Conservation (phyloP, 257 asterid species). For the Ehretia macrophylla region DNA sequence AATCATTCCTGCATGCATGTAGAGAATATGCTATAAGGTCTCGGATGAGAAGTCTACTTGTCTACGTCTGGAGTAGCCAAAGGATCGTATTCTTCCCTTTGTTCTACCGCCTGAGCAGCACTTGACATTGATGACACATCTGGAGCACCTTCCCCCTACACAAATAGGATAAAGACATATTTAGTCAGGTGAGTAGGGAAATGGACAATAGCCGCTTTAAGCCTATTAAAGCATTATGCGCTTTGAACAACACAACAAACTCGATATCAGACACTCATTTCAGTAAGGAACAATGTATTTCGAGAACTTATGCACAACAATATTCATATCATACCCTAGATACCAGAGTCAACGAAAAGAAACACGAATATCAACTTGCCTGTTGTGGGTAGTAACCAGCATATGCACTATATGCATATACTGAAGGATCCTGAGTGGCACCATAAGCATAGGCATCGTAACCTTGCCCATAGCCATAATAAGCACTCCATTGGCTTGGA, state of each 20-base stretch:
- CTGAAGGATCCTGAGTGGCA: conserved; percentile 77
- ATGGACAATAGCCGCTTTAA: too few species aligned
- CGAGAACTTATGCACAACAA: too few species aligned
- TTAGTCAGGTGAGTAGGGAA: conserved; percentile 3
- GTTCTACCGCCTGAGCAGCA: conserved; percentile 60
- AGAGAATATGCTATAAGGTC: background rate
- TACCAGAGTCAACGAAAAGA: too few species aligned
- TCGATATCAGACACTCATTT: too few species aligned
- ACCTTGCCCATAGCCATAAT: conserved; percentile 94
- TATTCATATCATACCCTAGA: too few species aligned
- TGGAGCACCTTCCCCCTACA: conserved; percentile 67
- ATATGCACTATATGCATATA: conserved; percentile 79
- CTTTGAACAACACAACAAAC: too few species aligned
- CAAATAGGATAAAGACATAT: conserved; percentile 4
- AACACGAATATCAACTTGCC: conserved; percentile 30
- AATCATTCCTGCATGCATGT: background rate
- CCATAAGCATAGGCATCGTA: conserved; percentile 90
- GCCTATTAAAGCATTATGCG: background rate
- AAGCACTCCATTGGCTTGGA: conserved; percentile 76
- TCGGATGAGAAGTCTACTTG: conserved; percentile 46
- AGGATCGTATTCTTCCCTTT: conserved; percentile 81
- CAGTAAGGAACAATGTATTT: too few species aligned
- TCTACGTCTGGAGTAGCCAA: conserved; percentile 87
- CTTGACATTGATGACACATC: conserved; percentile 61
- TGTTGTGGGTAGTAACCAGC: conserved; percentile 86